Percentiles rank a stretch among this genome's conserved stretches.
Evolutionary conservation across 805 yeast species (phyloP).

Genomic region (Ogataea thermomethanolica): DNA sequence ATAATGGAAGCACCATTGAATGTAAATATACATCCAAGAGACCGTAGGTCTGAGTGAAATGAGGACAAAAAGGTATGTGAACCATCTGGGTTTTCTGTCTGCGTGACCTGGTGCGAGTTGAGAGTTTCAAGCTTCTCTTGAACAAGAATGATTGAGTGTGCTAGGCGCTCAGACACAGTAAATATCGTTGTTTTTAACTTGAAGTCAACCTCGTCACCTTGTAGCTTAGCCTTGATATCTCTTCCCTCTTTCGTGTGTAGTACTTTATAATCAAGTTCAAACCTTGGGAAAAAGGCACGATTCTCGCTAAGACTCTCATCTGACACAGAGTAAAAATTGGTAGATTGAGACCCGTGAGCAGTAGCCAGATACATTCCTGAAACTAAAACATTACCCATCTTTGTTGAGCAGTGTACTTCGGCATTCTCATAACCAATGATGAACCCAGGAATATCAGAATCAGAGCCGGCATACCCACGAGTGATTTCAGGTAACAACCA

Average conservation of each 20-base stretch:
- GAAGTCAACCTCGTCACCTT: constrained; percentile 70
- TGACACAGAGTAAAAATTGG: constrained; percentile 41
- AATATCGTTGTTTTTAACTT: constrained; percentile 56
- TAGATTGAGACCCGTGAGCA: constrained; percentile 56
- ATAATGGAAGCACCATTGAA: constrained; percentile 70
- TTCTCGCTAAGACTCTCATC: constrained; percentile 49
- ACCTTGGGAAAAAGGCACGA: constrained; percentile 64
- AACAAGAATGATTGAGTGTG: constrained; percentile 41
- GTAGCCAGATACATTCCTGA: constrained; percentile 67
- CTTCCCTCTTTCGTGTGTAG: constrained; percentile 21
- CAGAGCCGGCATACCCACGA: constrained; percentile 24
- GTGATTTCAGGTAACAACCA: constrained; percentile 61
- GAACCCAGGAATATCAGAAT: constrained; percentile 53
- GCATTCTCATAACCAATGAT: constrained; percentile 74
- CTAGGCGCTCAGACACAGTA: constrained; percentile 48
- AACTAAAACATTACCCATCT: constrained; percentile 63
- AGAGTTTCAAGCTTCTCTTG: constrained; percentile 23
- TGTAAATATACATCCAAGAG: constrained; percentile 48
- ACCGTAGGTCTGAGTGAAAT: constrained; percentile 16
- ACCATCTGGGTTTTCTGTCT: constrained; percentile 5
- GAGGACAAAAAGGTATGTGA: constrained; percentile 3
- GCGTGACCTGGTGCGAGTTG: not conserved
- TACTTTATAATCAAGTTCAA: constrained; percentile 50
- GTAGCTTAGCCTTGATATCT: constrained; percentile 47
- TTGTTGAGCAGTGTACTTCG: constrained; percentile 59